These are phyloP conservation scores for Psophocarpus tetragonolobus DNA, from an alignment of 306 rosid genomes.

Conservation along the genomic window DNA sequence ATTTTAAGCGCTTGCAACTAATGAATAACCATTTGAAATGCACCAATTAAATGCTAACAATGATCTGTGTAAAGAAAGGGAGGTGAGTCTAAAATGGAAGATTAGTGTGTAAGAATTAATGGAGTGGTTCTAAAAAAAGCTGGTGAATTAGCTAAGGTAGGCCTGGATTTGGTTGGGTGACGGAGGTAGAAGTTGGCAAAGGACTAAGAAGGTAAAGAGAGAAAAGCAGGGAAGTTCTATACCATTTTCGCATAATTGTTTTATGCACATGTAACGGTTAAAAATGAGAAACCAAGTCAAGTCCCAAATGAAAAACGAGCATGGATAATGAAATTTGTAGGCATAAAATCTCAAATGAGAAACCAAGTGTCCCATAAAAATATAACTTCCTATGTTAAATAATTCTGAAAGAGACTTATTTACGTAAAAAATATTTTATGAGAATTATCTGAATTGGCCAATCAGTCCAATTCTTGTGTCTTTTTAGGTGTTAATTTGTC, in stretches of 20 bases:
- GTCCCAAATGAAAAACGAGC: too few species aligned
- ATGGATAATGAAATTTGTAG: too few species aligned
- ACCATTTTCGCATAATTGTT: too few species aligned
- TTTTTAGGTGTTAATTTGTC: not conserved
- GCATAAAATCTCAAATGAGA: too few species aligned
- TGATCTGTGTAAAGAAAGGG: not conserved
- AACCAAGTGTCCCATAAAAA: too few species aligned
- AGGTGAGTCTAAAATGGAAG: slow-evolving; percentile 11
- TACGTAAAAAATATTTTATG: too few species aligned
- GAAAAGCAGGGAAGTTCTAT: slow-evolving; percentile 44
- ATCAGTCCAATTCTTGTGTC: too few species aligned
- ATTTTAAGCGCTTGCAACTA: not conserved
- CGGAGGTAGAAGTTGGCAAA: slow-evolving; percentile 38
- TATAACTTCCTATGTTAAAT: too few species aligned
- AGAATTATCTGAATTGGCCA: too few species aligned
- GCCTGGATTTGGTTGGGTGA: not conserved
- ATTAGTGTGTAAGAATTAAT: not conserved
- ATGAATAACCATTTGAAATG: slow-evolving; percentile 34
- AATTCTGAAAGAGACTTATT: too few species aligned
- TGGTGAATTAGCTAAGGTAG: not conserved
- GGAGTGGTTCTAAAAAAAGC: slow-evolving; percentile 21
- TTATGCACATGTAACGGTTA: too few species aligned
- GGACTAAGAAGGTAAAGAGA: slow-evolving; percentile 40
- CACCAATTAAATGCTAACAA: not conserved
- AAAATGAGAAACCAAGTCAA: too few species aligned